phyloP scores from a whole-genome alignment of 2,329 filamentous ascomycete species.

The Orbilia javanica region DNA sequence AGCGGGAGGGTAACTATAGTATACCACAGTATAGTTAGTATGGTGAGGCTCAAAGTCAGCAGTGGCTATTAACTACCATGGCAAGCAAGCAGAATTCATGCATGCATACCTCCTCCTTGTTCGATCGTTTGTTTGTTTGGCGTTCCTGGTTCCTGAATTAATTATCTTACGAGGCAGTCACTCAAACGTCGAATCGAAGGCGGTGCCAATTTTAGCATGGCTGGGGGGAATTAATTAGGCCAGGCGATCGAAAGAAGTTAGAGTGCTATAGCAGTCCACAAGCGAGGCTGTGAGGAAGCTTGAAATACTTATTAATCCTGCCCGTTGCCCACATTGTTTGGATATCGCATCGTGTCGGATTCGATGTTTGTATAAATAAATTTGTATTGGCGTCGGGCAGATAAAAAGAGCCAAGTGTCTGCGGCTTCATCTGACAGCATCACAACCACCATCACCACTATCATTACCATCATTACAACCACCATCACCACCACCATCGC shows the following conservation, averaged over 20 bases:
- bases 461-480: background rate
- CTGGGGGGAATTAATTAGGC: background rate
- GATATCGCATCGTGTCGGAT: too few species aligned
- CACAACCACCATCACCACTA: background rate
- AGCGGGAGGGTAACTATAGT: too few species aligned
- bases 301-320: background rate
- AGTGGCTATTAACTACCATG: background rate
- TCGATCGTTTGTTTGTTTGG: background rate
- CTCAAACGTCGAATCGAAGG: background rate
- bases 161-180: constrained; percentile 14
- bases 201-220: constrained; percentile 42
- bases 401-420: background rate
- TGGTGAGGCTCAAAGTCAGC: constrained; percentile 36
- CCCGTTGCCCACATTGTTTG: too few species aligned
- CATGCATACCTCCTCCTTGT: background rate
- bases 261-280: too few species aligned
- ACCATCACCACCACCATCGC: background rate
- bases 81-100: background rate
- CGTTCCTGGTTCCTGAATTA: constrained; percentile 39
- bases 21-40: too few species aligned
- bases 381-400: too few species aligned
- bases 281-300: constrained; percentile 52
- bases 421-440: constrained; percentile 25
- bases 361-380: too few species aligned
- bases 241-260: too few species aligned